A percentile compares a stretch with the other conserved stretches of the same genome.
Evolutionary conservation across 2,329 filamentous ascomycete genomes (phyloP).

Genomic region (Coniochaeta sp.): DNA sequence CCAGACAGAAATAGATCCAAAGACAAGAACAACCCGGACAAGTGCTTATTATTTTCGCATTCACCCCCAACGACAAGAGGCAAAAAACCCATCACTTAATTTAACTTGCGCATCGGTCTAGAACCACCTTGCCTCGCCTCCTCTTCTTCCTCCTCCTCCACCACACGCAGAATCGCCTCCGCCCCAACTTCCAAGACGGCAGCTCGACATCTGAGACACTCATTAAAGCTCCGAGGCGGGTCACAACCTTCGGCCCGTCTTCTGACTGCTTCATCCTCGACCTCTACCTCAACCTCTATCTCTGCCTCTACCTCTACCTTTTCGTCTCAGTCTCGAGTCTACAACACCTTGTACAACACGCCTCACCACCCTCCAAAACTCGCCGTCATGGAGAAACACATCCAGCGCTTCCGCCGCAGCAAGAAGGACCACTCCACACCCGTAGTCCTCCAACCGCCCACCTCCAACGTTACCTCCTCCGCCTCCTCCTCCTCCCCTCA

Average conservation of each 20-base stretch:
- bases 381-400: constrained; percentile 18
- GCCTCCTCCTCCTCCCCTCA: constrained; percentile 8
- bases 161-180: not conserved
- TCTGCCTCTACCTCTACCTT: not conserved
- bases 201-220: not conserved
- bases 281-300: not conserved
- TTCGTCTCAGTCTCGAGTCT: not conserved
- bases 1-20: too few relatives aligned
- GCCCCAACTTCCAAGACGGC: not conserved
- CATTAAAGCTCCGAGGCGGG: not conserved
- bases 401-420: constrained; percentile 21
- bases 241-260: not conserved
- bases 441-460: not conserved
- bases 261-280: not conserved
- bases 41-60: too few relatives aligned
- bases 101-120: too few relatives aligned
- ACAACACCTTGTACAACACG: not conserved
- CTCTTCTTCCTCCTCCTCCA: too few relatives aligned
- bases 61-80: too few relatives aligned
- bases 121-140: too few relatives aligned
- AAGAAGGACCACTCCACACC: constrained; percentile 14
- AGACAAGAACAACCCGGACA: too few relatives aligned
- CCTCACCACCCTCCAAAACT: not conserved
- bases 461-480: constrained; percentile 6
- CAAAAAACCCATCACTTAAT: too few relatives aligned